A percentile compares a stretch with the other conserved stretches of the same genome.
Evolutionary conservation across 2,329 filamentous ascomycete genomes (phyloP).

Genomic region (Periglandula ipomoeae): DNA sequence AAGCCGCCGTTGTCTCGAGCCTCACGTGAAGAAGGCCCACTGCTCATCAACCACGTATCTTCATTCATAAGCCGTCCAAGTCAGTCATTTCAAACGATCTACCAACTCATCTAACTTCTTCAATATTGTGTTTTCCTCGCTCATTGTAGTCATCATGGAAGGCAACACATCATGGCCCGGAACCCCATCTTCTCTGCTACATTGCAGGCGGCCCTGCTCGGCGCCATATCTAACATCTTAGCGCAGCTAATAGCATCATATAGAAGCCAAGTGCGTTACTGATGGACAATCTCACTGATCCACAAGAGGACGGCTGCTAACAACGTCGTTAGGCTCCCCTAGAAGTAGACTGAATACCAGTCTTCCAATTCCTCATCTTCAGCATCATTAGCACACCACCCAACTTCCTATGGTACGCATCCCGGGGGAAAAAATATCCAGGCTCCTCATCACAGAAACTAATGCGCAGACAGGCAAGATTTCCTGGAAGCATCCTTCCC

Average conservation of each 20-base stretch:
- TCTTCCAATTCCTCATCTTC: slow-evolving; percentile 72
- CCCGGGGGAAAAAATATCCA: background rate
- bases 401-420: slow-evolving; percentile 67
- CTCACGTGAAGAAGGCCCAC: background rate
- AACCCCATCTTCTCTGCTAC: slow-evolving; percentile 48
- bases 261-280: slow-evolving; percentile 42
- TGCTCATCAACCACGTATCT: too few relatives aligned
- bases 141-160: background rate
- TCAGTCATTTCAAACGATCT: too few relatives aligned
- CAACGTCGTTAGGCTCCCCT: background rate
- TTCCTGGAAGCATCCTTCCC: slow-evolving; percentile 70
- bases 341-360: slow-evolving; percentile 52
- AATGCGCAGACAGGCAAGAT: slow-evolving; percentile 49
- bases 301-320: background rate
- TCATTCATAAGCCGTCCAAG: background rate
- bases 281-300: background rate
- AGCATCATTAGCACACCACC: slow-evolving; percentile 65
- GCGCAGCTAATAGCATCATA: slow-evolving; percentile 63
- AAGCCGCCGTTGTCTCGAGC: background rate
- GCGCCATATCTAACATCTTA: slow-evolving; percentile 60
- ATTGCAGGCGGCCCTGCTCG: slow-evolving; percentile 56
- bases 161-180: slow-evolving; percentile 21
- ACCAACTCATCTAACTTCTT: background rate
- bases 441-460: too few relatives aligned
- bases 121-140: too few relatives aligned